These are phyloP conservation scores for Pestalotiopsis sp. DNA, from an alignment of 2,329 filamentous ascomycete genomes.

Conservation along the genomic window DNA sequence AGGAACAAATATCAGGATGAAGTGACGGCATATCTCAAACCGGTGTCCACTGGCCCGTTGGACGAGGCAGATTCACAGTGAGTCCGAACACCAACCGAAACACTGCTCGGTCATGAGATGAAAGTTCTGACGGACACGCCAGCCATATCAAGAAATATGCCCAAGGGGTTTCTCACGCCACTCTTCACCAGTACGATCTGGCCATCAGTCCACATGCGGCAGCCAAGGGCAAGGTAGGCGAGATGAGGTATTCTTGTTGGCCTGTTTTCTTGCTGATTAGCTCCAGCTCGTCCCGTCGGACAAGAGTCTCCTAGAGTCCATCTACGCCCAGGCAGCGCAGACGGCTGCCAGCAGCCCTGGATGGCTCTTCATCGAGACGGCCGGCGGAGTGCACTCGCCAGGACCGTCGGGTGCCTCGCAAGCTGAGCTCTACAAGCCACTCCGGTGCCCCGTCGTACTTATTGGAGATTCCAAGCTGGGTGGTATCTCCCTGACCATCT, in stretches of 20 bases:
- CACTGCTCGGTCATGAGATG: background rate
- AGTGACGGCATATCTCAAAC: slow-evolving; percentile 71
- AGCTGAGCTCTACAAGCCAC: slow-evolving; percentile 74
- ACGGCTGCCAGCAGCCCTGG: slow-evolving; percentile 46
- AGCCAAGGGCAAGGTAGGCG: slow-evolving; percentile 51
- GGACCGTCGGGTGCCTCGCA: slow-evolving; percentile 76
- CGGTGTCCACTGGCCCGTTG: slow-evolving; percentile 74
- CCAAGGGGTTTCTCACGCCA: slow-evolving; percentile 47
- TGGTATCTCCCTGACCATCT: slow-evolving; percentile 79
- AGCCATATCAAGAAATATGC: slow-evolving; percentile 68
- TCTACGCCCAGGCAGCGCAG: slow-evolving; percentile 47
- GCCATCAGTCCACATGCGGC: slow-evolving; percentile 80
- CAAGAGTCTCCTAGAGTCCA: slow-evolving; percentile 48
- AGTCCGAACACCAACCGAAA: background rate
- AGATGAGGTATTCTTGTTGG: background rate
- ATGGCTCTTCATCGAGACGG: slow-evolving; percentile 78
- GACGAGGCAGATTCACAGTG: slow-evolving; percentile 62
- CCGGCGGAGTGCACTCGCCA: slow-evolving; percentile 80
- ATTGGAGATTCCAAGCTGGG: slow-evolving; percentile 77
- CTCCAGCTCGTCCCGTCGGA: slow-evolving; percentile 53
- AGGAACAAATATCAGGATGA: slow-evolving; percentile 46
- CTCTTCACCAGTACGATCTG: slow-evolving; percentile 72
- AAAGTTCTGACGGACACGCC: slow-evolving; percentile 6
- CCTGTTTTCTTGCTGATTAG: background rate
- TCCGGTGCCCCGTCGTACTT: slow-evolving; percentile 74